These are phyloP conservation scores for Coniochaeta sp. DNA, from an alignment of 2,329 filamentous ascomycete species.

Conservation along the genomic window DNA sequence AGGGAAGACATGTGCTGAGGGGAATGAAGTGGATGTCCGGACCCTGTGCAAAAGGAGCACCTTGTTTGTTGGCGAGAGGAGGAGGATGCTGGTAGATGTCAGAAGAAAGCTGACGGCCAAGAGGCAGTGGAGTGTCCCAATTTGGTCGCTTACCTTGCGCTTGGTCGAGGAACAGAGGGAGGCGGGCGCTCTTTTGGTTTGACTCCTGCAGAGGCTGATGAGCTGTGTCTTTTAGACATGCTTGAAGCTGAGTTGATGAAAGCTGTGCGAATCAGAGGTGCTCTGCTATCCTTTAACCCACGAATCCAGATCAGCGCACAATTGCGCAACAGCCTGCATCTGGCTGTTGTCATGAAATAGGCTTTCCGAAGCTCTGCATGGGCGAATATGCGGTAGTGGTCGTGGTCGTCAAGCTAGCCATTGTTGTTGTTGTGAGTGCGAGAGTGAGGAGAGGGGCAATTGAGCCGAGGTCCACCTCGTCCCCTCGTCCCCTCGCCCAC, in stretches of 20 bases:
- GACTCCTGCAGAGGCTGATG: background rate
- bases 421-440: background rate
- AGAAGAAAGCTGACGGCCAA: background rate
- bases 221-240: background rate
- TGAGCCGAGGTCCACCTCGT: constrained; percentile 4
- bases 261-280: background rate
- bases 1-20: constrained; percentile 91
- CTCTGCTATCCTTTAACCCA: background rate
- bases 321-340: background rate
- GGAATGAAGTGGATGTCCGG: constrained; percentile 73
- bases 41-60: constrained; percentile 84
- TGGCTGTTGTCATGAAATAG: background rate
- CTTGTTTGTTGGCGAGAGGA: constrained; percentile 81
- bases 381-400: background rate
- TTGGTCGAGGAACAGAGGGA: constrained; percentile 47
- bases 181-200: constrained; percentile 17
- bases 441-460: too few relatives aligned
- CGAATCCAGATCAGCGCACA: background rate
- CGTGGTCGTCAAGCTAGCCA: background rate
- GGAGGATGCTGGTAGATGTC: constrained; percentile 55
- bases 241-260: background rate
- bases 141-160: constrained; percentile 44
- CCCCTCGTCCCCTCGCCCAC: too few relatives aligned
- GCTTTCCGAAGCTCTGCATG: background rate
- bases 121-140: background rate